phyloP scores from a whole-genome alignment of 805 yeast species.

The Saccharomyces mikatae region DNA sequence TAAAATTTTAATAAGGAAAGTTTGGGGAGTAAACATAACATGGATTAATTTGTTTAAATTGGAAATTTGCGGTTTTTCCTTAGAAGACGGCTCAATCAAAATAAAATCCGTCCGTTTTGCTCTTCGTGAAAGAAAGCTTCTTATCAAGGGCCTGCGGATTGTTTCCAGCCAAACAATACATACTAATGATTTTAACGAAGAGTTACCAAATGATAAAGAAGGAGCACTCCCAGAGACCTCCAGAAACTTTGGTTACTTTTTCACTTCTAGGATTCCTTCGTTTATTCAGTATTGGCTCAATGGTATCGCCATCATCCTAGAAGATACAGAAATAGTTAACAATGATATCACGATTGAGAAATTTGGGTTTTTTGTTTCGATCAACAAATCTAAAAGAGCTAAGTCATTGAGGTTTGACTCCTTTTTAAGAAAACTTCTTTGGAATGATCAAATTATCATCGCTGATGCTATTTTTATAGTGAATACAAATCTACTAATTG shows the following conservation, averaged over 20 bases:
- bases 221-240: background rate
- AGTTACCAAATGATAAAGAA: background rate
- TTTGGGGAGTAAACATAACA: background rate
- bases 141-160: background rate
- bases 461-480: conserved; percentile 7
- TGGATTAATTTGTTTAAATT: background rate
- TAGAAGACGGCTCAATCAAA: background rate
- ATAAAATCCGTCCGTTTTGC: background rate
- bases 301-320: background rate
- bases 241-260: background rate
- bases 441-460: conserved; percentile 4
- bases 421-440: conserved; percentile 5
- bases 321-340: background rate
- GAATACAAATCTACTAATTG: conserved; percentile 1
- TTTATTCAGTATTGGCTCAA: background rate
- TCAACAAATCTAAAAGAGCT: background rate
- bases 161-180: background rate
- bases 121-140: background rate
- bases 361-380: background rate
- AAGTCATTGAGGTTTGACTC: conserved; percentile 1
- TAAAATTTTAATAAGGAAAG: background rate
- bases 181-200: background rate
- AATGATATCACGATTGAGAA: background rate
- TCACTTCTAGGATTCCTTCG: background rate
- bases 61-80: background rate